Percentiles rank a stretch among this genome's conserved stretches.
phyloP scores from a whole-genome alignment of 208 protist genomes.

The Leishmania gerbilli region DNA sequence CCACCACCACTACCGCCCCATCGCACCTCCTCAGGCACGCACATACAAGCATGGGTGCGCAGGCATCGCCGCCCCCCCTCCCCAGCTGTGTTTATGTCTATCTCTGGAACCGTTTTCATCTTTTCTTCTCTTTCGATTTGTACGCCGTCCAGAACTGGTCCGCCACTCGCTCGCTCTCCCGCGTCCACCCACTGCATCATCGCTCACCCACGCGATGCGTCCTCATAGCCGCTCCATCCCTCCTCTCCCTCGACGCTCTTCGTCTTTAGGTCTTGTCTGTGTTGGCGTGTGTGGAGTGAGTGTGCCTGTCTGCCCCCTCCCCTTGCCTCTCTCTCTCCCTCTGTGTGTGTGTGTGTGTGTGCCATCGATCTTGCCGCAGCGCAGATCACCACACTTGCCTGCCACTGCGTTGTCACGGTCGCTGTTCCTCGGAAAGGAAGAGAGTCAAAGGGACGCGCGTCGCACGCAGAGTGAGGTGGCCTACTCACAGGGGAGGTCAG shows the following conservation, averaged over 20 bases:
- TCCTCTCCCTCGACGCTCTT: background rate
- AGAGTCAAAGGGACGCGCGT: background rate
- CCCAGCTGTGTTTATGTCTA: background rate
- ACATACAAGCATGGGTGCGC: background rate
- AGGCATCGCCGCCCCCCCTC: background rate
- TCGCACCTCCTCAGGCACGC: background rate
- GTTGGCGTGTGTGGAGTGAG: conserved; percentile 9
- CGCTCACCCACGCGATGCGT: background rate
- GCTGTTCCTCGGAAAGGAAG: background rate
- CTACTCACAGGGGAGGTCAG: background rate
- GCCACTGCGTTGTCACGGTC: background rate
- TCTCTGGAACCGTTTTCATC: background rate
- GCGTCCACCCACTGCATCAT: background rate
- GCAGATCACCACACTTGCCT: background rate
- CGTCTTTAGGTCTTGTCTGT: background rate
- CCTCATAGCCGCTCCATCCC: background rate
- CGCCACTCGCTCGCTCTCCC: background rate
- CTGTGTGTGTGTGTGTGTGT: too few species aligned
- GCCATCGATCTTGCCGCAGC: background rate
- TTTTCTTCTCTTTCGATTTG: background rate
- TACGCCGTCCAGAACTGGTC: background rate
- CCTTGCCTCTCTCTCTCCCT: too few species aligned
- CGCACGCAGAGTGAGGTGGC: background rate
- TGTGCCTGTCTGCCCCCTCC: background rate
- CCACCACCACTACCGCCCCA: background rate